These are phyloP conservation scores for Camellia japonica DNA, from an alignment of 148 eudicot genomes.

Conservation along the genomic window DNA sequence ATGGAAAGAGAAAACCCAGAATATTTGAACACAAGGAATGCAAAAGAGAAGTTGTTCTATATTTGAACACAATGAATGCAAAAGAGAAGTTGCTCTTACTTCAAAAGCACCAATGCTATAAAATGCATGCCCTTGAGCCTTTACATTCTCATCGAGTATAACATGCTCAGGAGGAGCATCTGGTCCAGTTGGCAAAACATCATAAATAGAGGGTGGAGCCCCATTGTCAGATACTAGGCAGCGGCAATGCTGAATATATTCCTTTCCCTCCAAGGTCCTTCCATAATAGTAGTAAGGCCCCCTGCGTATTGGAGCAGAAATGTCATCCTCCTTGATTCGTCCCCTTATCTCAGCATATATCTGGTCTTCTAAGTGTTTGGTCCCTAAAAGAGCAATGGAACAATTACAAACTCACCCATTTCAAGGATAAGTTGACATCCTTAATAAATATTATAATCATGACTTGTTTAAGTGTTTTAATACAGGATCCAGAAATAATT, in stretches of 20 bases:
- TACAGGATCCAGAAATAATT: background rate
- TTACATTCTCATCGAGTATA: slow-evolving; percentile 79
- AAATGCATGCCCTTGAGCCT: slow-evolving; percentile 64
- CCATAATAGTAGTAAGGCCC: slow-evolving; percentile 77
- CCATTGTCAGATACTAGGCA: slow-evolving; percentile 40
- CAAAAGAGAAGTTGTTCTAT: background rate
- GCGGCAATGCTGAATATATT: slow-evolving; percentile 76
- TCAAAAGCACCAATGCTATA: slow-evolving; percentile 59
- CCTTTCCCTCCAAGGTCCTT: slow-evolving; percentile 74
- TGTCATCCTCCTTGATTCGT: slow-evolving; percentile 83
- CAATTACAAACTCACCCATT: background rate
- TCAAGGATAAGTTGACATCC: background rate
- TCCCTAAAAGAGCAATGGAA: slow-evolving; percentile 35
- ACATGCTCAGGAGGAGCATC: slow-evolving; percentile 83
- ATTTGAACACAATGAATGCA: no score
- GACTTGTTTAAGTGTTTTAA: background rate
- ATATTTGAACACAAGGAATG: background rate
- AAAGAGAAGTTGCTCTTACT: slow-evolving; percentile 31
- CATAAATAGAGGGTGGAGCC: slow-evolving; percentile 55
- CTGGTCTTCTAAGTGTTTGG: slow-evolving; percentile 64
- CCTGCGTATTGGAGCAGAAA: slow-evolving; percentile 64
- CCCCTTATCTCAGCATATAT: slow-evolving; percentile 79
- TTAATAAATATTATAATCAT: background rate
- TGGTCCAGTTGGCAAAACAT: slow-evolving; percentile 74
- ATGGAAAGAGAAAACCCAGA: background rate